A percentile compares a stretch with the other conserved stretches of the same genome.
phyloP scores from a whole-genome alignment of 805 yeast genomes.

The Vanderwaltozyma yarrowii region DNA sequence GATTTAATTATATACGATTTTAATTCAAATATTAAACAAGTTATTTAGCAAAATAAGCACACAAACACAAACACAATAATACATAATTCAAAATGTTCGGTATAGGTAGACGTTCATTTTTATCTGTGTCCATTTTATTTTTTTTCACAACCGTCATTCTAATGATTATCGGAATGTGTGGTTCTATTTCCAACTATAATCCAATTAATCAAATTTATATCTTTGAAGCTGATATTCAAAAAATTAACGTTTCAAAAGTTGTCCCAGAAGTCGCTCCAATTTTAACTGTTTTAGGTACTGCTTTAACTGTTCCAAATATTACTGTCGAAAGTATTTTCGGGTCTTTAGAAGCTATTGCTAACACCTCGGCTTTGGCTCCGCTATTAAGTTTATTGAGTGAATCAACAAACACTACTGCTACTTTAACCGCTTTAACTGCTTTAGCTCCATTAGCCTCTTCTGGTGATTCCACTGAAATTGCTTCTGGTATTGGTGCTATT shows the following conservation, averaged over 20 bases:
- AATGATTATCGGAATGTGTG: constrained; percentile 25
- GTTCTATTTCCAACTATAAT: constrained; percentile 23
- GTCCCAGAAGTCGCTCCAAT: constrained; percentile 24
- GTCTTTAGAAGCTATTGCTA: constrained; percentile 17
- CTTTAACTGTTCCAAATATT: constrained; percentile 17
- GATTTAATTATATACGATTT: no score
- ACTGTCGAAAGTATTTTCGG: constrained; percentile 13
- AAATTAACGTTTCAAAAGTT: constrained; percentile 27
- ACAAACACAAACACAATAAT: not conserved
- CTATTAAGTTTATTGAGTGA: constrained; percentile 20
- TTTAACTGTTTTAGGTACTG: constrained; percentile 19
- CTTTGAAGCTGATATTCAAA: constrained; percentile 26
- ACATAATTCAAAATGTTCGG: not conserved
- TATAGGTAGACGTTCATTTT: constrained; percentile 1
- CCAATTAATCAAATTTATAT: constrained; percentile 24
- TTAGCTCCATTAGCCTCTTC: constrained; percentile 22
- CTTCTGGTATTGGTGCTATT: constrained; percentile 9
- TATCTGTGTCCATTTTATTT: constrained; percentile 10
- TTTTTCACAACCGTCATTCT: constrained; percentile 20
- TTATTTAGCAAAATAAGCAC: no score
- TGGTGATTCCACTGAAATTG: constrained; percentile 8
- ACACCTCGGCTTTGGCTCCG: constrained; percentile 23
- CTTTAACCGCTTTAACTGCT: constrained; percentile 18
- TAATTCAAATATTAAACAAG: no score
- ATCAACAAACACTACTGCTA: constrained; percentile 14